Conservation (phyloP, 441 rosid species). For the Gossypium aridum region DNA sequence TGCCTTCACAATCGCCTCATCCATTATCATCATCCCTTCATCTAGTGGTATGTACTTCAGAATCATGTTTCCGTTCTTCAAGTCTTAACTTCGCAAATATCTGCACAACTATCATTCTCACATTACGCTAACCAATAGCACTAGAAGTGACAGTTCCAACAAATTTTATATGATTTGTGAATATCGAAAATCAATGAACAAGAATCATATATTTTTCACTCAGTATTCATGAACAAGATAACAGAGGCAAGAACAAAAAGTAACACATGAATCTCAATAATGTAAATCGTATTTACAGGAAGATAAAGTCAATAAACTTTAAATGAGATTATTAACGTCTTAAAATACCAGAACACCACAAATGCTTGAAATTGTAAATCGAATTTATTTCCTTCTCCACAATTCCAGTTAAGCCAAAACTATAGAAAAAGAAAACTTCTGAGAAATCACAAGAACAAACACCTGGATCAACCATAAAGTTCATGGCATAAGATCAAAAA, state of each 20-base stretch:
- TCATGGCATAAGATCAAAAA: background rate
- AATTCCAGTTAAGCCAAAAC: background rate
- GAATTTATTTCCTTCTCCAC: background rate
- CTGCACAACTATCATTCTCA: background rate
- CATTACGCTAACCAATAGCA: background rate
- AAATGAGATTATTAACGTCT: background rate
- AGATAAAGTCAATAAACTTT: background rate
- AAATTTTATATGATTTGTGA: background rate
- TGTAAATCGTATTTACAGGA: background rate
- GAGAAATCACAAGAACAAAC: background rate
- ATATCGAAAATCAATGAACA: background rate
- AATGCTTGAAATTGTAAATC: background rate
- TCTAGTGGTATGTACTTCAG: constrained; percentile 13
- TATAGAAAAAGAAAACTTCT: background rate
- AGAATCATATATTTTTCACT: background rate
- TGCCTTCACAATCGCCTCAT: constrained; percentile 29
- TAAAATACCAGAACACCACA: background rate
- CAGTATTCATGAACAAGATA: background rate
- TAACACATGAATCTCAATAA: background rate
- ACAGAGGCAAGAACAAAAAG: background rate
- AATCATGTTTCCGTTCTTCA: constrained; percentile 7
- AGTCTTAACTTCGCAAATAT: background rate
- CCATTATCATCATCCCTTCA: constrained; percentile 21
- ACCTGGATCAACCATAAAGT: background rate
- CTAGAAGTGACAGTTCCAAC: background rate